Base-by-base conservation (phyloP, 768 basidiomycete genomes). In the Boletus edulis region DNA sequence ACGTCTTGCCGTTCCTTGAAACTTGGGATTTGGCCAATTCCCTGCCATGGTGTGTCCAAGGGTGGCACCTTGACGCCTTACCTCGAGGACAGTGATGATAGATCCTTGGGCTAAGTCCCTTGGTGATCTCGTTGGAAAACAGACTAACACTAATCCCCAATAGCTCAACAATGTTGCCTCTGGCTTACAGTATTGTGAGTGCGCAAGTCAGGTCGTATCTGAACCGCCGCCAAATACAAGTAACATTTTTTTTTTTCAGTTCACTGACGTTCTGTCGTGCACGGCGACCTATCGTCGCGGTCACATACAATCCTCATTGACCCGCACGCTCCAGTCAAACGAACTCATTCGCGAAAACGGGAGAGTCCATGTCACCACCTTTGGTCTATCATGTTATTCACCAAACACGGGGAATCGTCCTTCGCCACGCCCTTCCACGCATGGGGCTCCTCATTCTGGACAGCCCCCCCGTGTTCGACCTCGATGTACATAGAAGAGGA, bases 301-400 rank as follows among this genome's bases (percentile, higher is more conserved):
- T 5, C 24, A 24, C 24, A 24, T 24, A 24, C 24, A 24, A 24
- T 24, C 24, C 24, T 24, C 20, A 4, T 45, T 54, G 32, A 35
- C 24, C 31, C 7, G 14, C 22, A 44, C 10, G 3, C 24, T 41
- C 27, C 17, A 78, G 76, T 73, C 73, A 24, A 80, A 80, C 53
- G 72, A 79, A 15, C 72, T 80, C 18, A 70, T 79, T 15, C 69
- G 70, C 9, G 65, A 63, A 12, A 51, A 65, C 5, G 68, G 70
- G 3, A 62, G 64, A 18, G 76, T 77, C 57, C 22, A 22, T 22
- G 22, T 22, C 22, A 22, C 3, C 22, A 3, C 22, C 22, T 81
- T 81, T 56, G 78, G 78, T 4, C 66, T 79, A 5, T 64, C 57
- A 61, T 44, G 17, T 5, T 63, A 2, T 34, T 61, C 24, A 50